Evolutionary conservation across 202 grass and related monocot species (phyloP), one percentile per base, ranked within the genome.

Genomic region (Hordeum pubiflorum): DNA sequence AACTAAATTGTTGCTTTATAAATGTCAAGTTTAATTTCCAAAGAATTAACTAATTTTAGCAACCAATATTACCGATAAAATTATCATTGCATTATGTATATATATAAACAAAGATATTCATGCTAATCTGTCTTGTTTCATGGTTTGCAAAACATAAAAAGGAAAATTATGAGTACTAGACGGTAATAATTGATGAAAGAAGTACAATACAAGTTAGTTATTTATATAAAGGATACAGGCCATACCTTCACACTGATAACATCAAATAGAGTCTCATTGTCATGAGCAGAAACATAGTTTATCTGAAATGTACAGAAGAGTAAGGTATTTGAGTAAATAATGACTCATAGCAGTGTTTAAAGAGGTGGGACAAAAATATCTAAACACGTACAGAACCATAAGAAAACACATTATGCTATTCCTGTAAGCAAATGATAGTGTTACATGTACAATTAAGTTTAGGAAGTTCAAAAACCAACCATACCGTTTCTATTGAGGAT

Each of bases 281-380:
- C 94, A 92, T 97, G 94, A 65, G 94, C 94, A 83, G 94, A 97
- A 75, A 90, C 91, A 87, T 97, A 94, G 75, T 94, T 97, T 64
- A 97, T 89, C 91, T 97, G 89, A 78, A 84, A 91, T 58, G 18
- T 17, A 78, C 3, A 64, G 38, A 78, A 78, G 36, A 90, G 33
- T 10, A 2, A 2, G 14, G 9, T 36, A 44, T 80, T 80, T 84
- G 9, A 84, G 54, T 62, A 84, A 50, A 50, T 50, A 55, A 68
- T 69, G 12, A 39, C 38, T 63, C 41, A 0, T 33, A 79, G 31
- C 29, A 69, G 50, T 68, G 11, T 39, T 69, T 83, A 41, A 71
- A 63, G 12, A 78, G 66, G 15, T 38, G n/a, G 18, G 36, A 52
- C 9, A 61, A 67, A 79, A 34, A 82, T 77, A 54, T 34, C 38